Base-by-base conservation (phyloP, 2,329 filamentous ascomycete genomes). In the Cadophora sp. region DNA sequence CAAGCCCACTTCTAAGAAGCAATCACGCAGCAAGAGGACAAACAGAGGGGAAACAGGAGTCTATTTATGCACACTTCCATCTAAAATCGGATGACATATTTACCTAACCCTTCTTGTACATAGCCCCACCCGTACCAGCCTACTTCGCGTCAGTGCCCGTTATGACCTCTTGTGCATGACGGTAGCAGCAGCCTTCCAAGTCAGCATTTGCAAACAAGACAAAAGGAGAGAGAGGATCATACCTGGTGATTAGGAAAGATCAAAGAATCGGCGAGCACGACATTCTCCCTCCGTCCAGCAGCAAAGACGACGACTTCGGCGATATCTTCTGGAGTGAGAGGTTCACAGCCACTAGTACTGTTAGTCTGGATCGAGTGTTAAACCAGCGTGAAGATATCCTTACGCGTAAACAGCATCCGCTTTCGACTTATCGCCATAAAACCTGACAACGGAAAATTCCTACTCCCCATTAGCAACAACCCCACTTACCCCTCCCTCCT, bases 201-300 rank as follows among this genome's bases (percentile, higher is more conserved):
- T 73, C 74, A 73, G 80, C 78, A 77, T 78, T 72, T 39, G 58
- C 13, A 59, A 66, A n/a, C n/a, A 62, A 65, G 59, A 45, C 53
- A 62, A 65, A 68, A 61, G 24, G 22, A 45, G 39, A 66, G 16
- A 20, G 22, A 16, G 59, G n/a, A n/a, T 14, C 85, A 80, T 79
- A 93, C 93, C 86, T 97, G 94, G 77, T 97, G 94, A 75, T 90
- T 96, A 5, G 94, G 94, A 80, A 91, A 97, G 62, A 97, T 83
- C 68, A 97, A 81, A 6, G 92, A 91, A 80, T 97, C 94, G 22
- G 94, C 94, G 72, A 97, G 80, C 22, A 97, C 93, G 5, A 97
- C 93, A 77, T 97, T 97, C 81, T 97, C 93, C 73, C 91, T 87
- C 74, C 94, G 87, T 3, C 91, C 91, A 4, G 91, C 93, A 1